Base-by-base conservation (phyloP, 1,284 basidiomycete species). In the Anthracocystis walkeri region DNA sequence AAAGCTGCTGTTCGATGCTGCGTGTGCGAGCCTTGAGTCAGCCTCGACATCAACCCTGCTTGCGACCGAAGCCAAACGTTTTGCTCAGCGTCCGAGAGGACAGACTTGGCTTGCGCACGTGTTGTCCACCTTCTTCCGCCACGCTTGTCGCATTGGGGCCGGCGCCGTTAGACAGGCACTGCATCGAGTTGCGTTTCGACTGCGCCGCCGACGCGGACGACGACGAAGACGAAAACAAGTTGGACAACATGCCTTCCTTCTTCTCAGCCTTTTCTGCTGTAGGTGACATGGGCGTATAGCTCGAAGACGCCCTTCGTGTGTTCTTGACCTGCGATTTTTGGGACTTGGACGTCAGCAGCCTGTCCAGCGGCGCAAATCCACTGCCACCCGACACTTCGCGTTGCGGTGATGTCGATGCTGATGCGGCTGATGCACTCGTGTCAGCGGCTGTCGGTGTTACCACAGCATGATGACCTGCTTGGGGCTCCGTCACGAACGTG, bases 21-120 rank as follows among this genome's bases (percentile, higher is more conserved):
- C 35, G 14, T 14, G 35, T 38, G 35, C 35, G 14, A 16, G 35
- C 35, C 35, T 38, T 38, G 35, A 38, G 35, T 16, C 35, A 16
- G 35, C 35, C 35, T 38, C 35, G 33, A 20, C 10, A 20, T 56
- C 54, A 31, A 31, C 44, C 57, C 54, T 68, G 58, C 48, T 69
- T 74, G 35, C 73, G 59, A 33, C 73, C 73, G 31, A 75, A 75
- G 10, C 73, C 73, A 44, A 75, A 75, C 29, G 73, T 75, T 51
- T 70, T 71, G 65, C 73, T 68, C 7, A 75, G 55, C 35, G 68
- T 64, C 14, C 67, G 54, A 8, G 48, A 67, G 25, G 68, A 67
- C 20, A 75, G 20, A 48, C 73, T 75, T 18, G 73, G 44, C 55
- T 75, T 75, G 48, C 73, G 64, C 45, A 65, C 53, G 21, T 68